phyloP scores from a whole-genome alignment of 306 rosid species.

The Myrica gale region DNA sequence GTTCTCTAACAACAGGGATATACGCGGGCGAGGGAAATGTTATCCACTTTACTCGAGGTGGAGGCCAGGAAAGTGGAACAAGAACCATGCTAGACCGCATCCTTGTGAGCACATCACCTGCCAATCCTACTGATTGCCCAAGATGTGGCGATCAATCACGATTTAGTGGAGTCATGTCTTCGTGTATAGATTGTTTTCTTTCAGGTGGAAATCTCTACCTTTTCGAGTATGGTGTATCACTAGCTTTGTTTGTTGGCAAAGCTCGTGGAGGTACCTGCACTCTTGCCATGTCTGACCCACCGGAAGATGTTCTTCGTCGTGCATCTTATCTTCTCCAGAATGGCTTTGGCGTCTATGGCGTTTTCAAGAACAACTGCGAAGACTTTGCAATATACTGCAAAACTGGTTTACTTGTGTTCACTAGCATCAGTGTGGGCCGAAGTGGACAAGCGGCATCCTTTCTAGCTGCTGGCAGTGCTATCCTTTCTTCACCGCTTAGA shows the following conservation, averaged over 20 bases:
- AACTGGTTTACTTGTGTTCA: slow-evolving; percentile 55
- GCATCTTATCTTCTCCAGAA: slow-evolving; percentile 58
- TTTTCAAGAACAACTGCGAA: slow-evolving; percentile 71
- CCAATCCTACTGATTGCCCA: slow-evolving; percentile 41
- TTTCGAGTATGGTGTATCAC: slow-evolving; percentile 56
- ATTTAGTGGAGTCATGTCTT: slow-evolving; percentile 47
- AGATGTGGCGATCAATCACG: slow-evolving; percentile 46
- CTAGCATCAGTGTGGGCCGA: slow-evolving; percentile 40
- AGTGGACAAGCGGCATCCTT: slow-evolving; percentile 66
- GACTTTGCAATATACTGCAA: slow-evolving; percentile 86
- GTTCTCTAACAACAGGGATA: slow-evolving; percentile 48
- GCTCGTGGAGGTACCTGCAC: slow-evolving; percentile 82
- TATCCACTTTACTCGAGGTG: slow-evolving; percentile 68
- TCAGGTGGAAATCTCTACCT: slow-evolving; percentile 48
- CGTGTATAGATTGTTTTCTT: slow-evolving; percentile 70
- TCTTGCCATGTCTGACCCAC: slow-evolving; percentile 48
- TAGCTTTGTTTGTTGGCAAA: slow-evolving; percentile 50
- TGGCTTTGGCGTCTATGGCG: slow-evolving; percentile 59
- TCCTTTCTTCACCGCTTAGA: slow-evolving; percentile 37
- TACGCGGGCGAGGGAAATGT: slow-evolving; percentile 62
- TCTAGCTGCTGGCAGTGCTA: slow-evolving; percentile 43
- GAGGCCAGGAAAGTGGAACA: slow-evolving; percentile 45
- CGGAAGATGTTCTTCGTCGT: slow-evolving; percentile 45
- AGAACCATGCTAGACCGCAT: slow-evolving; percentile 40
- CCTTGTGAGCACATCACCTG: slow-evolving; percentile 38